Evolutionary conservation across 2,329 filamentous ascomycete genomes (phyloP), one percentile per base, ranked within the genome.

Genomic region (Fonsecaea erecta): DNA sequence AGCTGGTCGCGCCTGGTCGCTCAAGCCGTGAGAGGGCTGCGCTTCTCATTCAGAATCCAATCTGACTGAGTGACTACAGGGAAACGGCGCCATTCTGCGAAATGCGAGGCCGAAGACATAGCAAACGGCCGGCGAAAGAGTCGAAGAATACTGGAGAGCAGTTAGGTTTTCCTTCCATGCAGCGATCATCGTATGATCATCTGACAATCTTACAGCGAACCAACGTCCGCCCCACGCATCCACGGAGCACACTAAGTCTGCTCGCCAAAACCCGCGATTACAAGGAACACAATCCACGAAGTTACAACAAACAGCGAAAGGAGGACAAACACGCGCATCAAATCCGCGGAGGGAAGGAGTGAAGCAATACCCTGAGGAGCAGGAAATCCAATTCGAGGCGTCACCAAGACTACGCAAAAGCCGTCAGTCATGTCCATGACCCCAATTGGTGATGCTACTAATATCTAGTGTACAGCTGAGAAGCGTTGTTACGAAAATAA

Each of bases 251-350:
- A 12, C 43, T 28, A 57, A 37, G 34, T 21, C 61, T 14, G 14
- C 40, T 52, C 35, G 61, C 18, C 59, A 43, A 16, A 63, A n/a
- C 32, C 54, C 43, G n/a, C 40, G 54, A 52, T 24, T 51, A 52
- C 53, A 59, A 43, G 61, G 52, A 54, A 58, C 28, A 53, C 61
- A 63, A 59, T 18, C 30, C n/a, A 28, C 32, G 46, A 63, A 59
- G 43, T 28, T 46, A 37, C 61, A 63, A 52, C 52, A 35, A 48
- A 48, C 32, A 3, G 35, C 52, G 37, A 63, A 24, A 51, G 28
- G 35, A 48, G 60, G n/a, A 62, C 60, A 48, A 32, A 55, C 46
- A n/a, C n/a, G n/a, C n/a, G n/a, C n/a, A n/a, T n/a, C n/a, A n/a
- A n/a, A n/a, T n/a, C n/a, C n/a, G n/a, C n/a, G n/a, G n/a, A n/a